Base-by-base conservation (phyloP, 2,329 filamentous ascomycete species). In the Paecilomyces formosus region DNA sequence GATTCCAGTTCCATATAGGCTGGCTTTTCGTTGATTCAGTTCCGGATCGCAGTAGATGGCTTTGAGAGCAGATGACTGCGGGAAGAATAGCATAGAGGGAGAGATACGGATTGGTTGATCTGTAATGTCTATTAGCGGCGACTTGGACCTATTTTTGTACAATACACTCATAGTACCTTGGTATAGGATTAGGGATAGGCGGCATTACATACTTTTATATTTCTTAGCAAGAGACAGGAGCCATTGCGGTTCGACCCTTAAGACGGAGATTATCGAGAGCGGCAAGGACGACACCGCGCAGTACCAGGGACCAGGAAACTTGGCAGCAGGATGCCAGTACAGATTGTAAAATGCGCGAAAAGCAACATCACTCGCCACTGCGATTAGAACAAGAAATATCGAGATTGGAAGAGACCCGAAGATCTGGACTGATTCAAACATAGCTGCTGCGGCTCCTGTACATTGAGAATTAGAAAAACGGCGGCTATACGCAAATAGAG, bases 11-110 rank as follows among this genome's bases (percentile, higher is more conserved):
- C 66, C 67, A 58, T 77, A 76, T 8, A 75, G 58, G 1, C 62
- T 60, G 1, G 64, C 58, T 55, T 76, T 77, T 13, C 24, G 24
- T 26, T 62, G 60, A 58, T 78, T 76, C 50, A 66, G 72, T 24
- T 68, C 66, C 1, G 70, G 65, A 30, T 74, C 70, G 68, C 73
- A 72, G 64, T 77, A 78, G 54, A 78, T 78, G 28, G 75, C 70
- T 57, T 70, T 73, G 13, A 76, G 58, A 0, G 75, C 63, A 1
- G 70, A 70, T 2, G 71, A 64, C 1, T 65, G 64, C 12, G 71
- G 70, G 54, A 76, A 76, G 22, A 77, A 58, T 1, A 77, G 65
- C 63, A 74, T 65, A 2, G 65, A 72, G 0, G 75, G 75, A 1
- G 70, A 65, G 39, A 76, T 74, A 53, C 74, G 73, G 58, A 76